A percentile compares a stretch with the other conserved stretches of the same genome.
These are phyloP conservation scores for Hymenoscyphus scutula DNA, from an alignment of 2,329 filamentous ascomycete species.

Conservation along the genomic window DNA sequence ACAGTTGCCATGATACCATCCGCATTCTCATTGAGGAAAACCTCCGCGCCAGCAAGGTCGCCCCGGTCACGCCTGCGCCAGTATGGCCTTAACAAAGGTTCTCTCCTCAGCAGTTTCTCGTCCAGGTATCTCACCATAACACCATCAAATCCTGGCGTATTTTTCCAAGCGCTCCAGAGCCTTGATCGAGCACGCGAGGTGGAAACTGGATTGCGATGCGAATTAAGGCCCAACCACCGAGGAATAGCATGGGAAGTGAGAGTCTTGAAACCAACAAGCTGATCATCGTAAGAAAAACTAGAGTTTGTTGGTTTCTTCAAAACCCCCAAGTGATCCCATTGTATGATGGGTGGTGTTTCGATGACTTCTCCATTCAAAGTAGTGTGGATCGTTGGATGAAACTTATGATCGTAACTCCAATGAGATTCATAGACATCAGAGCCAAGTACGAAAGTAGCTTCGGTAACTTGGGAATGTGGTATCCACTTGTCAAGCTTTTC, in stretches of 20 bases:
- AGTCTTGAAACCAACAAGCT: constrained; percentile 46
- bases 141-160: constrained; percentile 43
- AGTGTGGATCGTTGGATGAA: constrained; percentile 46
- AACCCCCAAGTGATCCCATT: constrained; percentile 44
- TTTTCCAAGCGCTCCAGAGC: constrained; percentile 49
- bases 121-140: constrained; percentile 48
- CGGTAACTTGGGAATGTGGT: constrained; percentile 51
- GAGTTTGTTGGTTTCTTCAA: constrained; percentile 43
- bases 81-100: constrained; percentile 41
- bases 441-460: constrained; percentile 53
- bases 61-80: constrained; percentile 42
- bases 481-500: constrained; percentile 53
- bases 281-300: constrained; percentile 50
- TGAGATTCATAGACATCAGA: constrained; percentile 51
- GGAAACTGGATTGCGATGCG: constrained; percentile 40
- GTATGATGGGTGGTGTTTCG: constrained; percentile 54
- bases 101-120: constrained; percentile 43
- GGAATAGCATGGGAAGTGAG: constrained; percentile 30
- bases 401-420: constrained; percentile 49
- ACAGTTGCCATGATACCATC: constrained; percentile 37
- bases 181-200: constrained; percentile 45
- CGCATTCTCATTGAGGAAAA: constrained; percentile 40
- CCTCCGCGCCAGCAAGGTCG: constrained; percentile 40
- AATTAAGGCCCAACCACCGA: constrained; percentile 40
- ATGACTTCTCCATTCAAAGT: constrained; percentile 49